A percentile compares a stretch with the other conserved stretches of the same genome.
Conservation (phyloP, 73 alveolate species). For the Paramecium caudatum region DNA sequence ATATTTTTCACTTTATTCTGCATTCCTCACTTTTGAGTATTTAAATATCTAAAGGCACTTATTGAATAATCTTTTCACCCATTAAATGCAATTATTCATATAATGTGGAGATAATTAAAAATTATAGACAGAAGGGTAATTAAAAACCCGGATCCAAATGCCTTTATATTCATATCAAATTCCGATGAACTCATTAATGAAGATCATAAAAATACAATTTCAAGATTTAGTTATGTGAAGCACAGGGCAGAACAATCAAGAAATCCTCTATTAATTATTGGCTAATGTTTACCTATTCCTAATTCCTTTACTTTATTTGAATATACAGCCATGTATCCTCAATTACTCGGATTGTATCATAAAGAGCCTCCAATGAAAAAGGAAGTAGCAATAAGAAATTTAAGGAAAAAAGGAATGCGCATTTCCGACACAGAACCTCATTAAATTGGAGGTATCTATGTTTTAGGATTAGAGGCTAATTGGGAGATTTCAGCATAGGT, state of each 20-base stretch:
- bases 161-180: neutral
- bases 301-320: neutral
- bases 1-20: neutral
- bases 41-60: neutral
- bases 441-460: neutral
- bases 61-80: neutral
- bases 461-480: neutral
- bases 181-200: neutral
- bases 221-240: constrained; percentile 18
- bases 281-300: neutral
- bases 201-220: neutral
- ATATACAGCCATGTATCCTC: constrained; percentile 2
- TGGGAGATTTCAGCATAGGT: neutral
- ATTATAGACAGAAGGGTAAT: neutral
- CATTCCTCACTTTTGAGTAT: neutral
- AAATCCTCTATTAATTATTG: neutral
- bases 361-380: neutral
- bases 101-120: constrained; percentile 32
- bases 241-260: neutral
- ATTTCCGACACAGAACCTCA: neutral
- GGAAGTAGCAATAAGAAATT: neutral
- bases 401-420: neutral
- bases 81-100: neutral
- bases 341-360: neutral
- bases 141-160: neutral